These are phyloP conservation scores for Gyrodon lividus DNA, from an alignment of 768 basidiomycete species.

Conservation along the genomic window DNA sequence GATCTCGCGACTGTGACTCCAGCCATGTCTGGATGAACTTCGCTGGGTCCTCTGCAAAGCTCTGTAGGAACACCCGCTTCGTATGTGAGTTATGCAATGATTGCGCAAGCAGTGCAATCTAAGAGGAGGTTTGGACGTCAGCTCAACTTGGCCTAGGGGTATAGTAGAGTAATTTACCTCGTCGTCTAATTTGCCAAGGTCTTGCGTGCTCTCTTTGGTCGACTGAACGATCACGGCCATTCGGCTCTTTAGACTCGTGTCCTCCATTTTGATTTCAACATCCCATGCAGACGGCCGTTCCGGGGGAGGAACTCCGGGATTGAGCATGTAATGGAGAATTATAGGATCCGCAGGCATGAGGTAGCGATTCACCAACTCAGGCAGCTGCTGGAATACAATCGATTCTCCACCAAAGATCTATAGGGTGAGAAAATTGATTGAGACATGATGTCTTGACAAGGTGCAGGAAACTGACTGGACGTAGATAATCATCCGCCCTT, in stretches of 20 bases:
- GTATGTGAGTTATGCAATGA: slow-evolving; percentile 84
- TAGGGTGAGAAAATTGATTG: neutral
- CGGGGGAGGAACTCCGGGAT: slow-evolving; percentile 59
- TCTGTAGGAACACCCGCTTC: slow-evolving; percentile 82
- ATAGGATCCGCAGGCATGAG: slow-evolving; percentile 78
- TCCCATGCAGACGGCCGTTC: slow-evolving; percentile 81
- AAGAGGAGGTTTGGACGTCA: slow-evolving; percentile 14
- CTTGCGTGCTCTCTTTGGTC: slow-evolving; percentile 67
- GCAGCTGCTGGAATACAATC: slow-evolving; percentile 75
- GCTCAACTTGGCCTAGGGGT: slow-evolving; percentile 10
- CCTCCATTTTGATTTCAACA: slow-evolving; percentile 86
- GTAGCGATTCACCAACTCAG: slow-evolving; percentile 82
- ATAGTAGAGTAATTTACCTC: slow-evolving; percentile 52
- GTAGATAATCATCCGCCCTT: slow-evolving; percentile 64
- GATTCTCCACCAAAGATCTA: slow-evolving; percentile 73
- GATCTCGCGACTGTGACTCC: slow-evolving; percentile 86
- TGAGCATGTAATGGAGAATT: slow-evolving; percentile 71
- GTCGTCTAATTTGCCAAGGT: slow-evolving; percentile 76
- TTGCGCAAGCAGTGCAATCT: slow-evolving; percentile 85
- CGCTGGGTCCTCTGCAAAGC: slow-evolving; percentile 76
- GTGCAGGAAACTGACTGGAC: slow-evolving; percentile 45
- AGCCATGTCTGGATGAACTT: slow-evolving; percentile 88
- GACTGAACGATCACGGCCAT: slow-evolving; percentile 72
- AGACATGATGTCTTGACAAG: neutral
- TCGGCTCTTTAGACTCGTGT: slow-evolving; percentile 65